phyloP scores from a whole-genome alignment of 352 stramenopile species.

The Globisporangium paddicum region DNA sequence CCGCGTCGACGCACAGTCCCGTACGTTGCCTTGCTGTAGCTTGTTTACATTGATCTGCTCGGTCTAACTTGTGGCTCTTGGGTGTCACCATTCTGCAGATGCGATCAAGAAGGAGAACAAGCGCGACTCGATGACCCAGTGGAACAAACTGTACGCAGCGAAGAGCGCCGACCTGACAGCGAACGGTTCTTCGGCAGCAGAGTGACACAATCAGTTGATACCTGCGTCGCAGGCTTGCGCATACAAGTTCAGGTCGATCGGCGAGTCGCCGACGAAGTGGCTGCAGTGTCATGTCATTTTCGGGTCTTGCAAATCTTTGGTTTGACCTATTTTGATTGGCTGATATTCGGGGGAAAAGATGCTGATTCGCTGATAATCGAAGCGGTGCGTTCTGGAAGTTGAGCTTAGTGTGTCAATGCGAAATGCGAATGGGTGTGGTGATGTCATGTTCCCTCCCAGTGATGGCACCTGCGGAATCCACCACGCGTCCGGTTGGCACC shows the following conservation, averaged over 20 bases:
- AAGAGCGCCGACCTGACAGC: conserved; percentile 27
- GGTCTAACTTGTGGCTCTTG: too few relatives aligned
- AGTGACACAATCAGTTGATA: neutral
- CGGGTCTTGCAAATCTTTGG: neutral
- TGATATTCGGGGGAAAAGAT: neutral
- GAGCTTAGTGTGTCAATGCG: conserved; percentile 1
- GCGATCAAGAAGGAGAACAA: conserved; percentile 83
- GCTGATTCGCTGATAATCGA: conserved; percentile 9
- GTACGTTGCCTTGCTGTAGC: conserved; percentile 28
- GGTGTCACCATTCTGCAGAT: conserved; percentile 29
- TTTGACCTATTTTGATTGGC: neutral
- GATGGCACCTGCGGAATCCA: neutral
- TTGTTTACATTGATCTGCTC: neutral
- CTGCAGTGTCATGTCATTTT: neutral
- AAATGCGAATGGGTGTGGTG: neutral
- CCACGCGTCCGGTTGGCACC: neutral
- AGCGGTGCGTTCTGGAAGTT: conserved; percentile 1
- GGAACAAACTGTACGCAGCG: conserved; percentile 74
- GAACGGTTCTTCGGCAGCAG: neutral
- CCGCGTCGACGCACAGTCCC: conserved; percentile 71
- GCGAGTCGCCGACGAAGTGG: neutral
- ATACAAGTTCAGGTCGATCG: too few relatives aligned
- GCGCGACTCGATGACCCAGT: conserved; percentile 60
- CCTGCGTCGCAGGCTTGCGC: neutral
- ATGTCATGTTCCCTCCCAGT: neutral